Evolutionary conservation across 1,139 yeast genomes (phyloP).

Genomic region (Tardiomyces blankii): DNA sequence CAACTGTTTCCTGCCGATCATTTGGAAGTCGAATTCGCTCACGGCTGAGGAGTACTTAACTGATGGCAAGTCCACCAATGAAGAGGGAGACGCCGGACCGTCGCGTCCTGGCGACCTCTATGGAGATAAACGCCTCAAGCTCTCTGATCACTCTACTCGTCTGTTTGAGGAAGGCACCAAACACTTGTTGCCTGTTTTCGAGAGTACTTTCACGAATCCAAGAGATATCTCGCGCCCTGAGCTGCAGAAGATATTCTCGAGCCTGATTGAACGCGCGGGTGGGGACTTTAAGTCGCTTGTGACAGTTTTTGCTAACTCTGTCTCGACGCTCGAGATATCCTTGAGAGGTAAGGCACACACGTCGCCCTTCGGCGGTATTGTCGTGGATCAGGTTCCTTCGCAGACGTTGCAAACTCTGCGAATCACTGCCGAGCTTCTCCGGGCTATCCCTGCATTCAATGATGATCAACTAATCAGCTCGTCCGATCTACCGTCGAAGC

Average conservation of each 20-base stretch:
- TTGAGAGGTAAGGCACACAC: slow-evolving; percentile 43
- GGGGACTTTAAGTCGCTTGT: neutral
- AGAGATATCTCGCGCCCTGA: too few species aligned
- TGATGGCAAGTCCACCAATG: too few species aligned
- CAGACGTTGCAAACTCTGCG: slow-evolving; percentile 50
- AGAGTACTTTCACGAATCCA: neutral
- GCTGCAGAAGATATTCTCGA: neutral
- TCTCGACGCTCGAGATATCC: slow-evolving; percentile 55
- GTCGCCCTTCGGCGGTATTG: slow-evolving; percentile 27
- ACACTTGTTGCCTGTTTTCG: neutral
- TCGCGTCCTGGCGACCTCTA: too few species aligned
- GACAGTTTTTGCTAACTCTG: slow-evolving; percentile 39
- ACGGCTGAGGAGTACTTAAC: slow-evolving; percentile 9
- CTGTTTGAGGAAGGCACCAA: neutral
- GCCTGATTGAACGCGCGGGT: neutral
- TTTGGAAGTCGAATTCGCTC: slow-evolving; percentile 29
- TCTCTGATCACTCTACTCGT: neutral
- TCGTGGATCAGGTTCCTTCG: slow-evolving; percentile 49
- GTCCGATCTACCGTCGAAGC: too few species aligned
- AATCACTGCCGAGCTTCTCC: slow-evolving; percentile 28
- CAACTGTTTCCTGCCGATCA: slow-evolving; percentile 70
- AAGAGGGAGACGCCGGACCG: too few species aligned
- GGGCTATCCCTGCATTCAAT: slow-evolving; percentile 9
- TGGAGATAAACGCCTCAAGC: neutral
- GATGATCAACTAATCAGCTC: neutral